Base-by-base conservation (phyloP, 805 yeast species). In the Cyberlindnera mrakii region DNA sequence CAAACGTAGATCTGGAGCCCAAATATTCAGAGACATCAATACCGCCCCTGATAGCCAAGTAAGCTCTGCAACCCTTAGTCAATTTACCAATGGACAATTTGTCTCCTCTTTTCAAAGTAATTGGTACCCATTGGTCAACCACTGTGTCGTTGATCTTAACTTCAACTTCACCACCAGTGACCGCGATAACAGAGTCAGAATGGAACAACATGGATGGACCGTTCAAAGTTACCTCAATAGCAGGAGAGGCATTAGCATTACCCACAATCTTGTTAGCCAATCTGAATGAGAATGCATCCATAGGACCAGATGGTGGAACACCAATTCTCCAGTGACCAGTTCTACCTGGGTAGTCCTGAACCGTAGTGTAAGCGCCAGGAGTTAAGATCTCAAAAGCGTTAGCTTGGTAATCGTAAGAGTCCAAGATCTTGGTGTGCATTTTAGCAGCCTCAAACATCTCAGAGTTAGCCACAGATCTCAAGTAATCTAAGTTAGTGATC, bases 231-330 rank as follows among this genome's bases (percentile, higher is more conserved):
- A 86, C 71, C 66, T 91, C 99, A 59, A 91, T 73, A 30, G 95
- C 96, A 6, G 98, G 96, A 10, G 96, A 84, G 36, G 74, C 68
- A 50, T 71, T 66, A 52, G 82, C 77, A 65, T 91, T 93, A 47
- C 97, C 98, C 36, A 91, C 98, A 57, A 87, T 79, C 59, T 85
- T 71, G 70, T 91, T 91, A 17, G 96, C 96, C 49, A 87, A 63
- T 56, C 96, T 75, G 70, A 90, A 90, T 5, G 97, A 81, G 57
- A 82, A 90, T 47, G 81, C 77, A 66, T 91, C 99, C 98, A 91
- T 93, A 46, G 98, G 96, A 37, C 99, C 99, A 33, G 96, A 87
- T 7, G 98, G 98, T 20, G 99, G 99, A 43, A 91, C 98, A 62
- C 99, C 99, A 43, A 68, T 61, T 55, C 70, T 64, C 73, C 73